Evolutionary conservation across 345 rosid species (phyloP), one percentile per base, ranked within the genome.

Genomic region (Citrus glauca): DNA sequence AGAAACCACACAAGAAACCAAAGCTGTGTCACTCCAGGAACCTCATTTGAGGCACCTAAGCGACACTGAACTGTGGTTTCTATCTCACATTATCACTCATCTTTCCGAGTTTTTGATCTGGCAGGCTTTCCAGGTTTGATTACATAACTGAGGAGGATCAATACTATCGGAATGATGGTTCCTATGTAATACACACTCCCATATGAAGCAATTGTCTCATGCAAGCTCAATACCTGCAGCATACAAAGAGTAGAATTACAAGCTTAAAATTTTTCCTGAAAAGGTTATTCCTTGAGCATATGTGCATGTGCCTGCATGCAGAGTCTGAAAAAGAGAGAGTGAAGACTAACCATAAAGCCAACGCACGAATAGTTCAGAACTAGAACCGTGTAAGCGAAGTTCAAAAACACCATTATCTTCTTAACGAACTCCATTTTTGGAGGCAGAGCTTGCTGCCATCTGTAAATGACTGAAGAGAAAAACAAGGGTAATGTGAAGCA

Each of bases 401-500:
- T 92, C 27, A 88, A 13, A 57, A 95, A 62, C n/a, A 77, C 89
- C 60, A 95, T 69, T 35, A 85, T 9, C 53, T 87, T 88, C 82
- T 89, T 89, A 70, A 87, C 17, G 38, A 87, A 38, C 82, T 80
- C 85, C 89, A 83, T 80, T 65, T 79, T 91, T 1, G 90, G 84
- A 74, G 92, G 89, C 11, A 82, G 48, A 66, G 97, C 91, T 89
- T 92, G 99, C 69, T 95, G 90, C 98, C 99, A 95, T 81, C 97
- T 81, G 90, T 92, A 95, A 50, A 93, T 77, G 71, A 85, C 99
- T 95, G 94, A 83, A 67, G 28, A 48, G 59, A 74, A 45, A 37
- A 79, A 66, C 28, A 40, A 24, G 53, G 40, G 25, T 50, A 25
- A 11, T 24, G 55, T 7, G 22, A 63, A 38, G 16, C 56, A 77